These are phyloP conservation scores for Castanea crenata DNA, from an alignment of 306 rosid species.

Conservation along the genomic window DNA sequence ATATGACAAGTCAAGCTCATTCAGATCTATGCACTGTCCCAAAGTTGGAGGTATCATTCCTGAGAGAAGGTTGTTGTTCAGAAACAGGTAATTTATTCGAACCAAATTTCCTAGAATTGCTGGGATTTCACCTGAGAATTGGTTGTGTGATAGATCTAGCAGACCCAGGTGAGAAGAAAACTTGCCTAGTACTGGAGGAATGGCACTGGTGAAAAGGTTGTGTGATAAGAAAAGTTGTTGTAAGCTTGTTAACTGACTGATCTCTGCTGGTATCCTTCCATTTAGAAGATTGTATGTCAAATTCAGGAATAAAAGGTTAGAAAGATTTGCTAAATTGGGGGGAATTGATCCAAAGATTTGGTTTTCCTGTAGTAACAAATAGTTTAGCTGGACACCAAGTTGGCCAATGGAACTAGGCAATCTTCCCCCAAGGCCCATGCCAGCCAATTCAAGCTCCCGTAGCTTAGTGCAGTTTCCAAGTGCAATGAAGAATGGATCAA, in stretches of 20 bases:
- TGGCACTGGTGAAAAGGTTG: background rate
- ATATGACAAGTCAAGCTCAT: conserved; percentile 65
- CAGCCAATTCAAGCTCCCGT: conserved; percentile 52
- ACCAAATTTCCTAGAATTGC: conserved; percentile 45
- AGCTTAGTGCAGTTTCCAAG: conserved; percentile 48
- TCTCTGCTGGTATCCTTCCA: background rate
- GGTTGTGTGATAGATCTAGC: background rate
- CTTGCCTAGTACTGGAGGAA: background rate
- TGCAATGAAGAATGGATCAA: conserved; percentile 52
- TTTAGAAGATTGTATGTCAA: conserved; percentile 1
- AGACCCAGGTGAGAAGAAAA: background rate
- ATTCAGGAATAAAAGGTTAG: conserved; percentile 41
- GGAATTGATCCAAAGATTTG: conserved; percentile 64
- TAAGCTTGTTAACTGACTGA: background rate
- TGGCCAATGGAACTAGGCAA: conserved; percentile 37
- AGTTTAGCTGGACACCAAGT: conserved; percentile 21
- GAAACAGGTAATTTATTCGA: conserved; percentile 42
- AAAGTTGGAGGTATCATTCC: conserved; percentile 56
- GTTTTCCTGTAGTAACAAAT: conserved; percentile 49
- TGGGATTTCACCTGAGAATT: conserved; percentile 54
- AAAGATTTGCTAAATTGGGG: conserved; percentile 42
- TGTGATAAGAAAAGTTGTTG: background rate
- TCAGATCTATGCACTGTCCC: conserved; percentile 44
- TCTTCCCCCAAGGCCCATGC: conserved; percentile 34
- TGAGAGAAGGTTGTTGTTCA: conserved; percentile 62